These are phyloP conservation scores for Serpula lacrymans DNA, from an alignment of 768 basidiomycete species.

Conservation along the genomic window DNA sequence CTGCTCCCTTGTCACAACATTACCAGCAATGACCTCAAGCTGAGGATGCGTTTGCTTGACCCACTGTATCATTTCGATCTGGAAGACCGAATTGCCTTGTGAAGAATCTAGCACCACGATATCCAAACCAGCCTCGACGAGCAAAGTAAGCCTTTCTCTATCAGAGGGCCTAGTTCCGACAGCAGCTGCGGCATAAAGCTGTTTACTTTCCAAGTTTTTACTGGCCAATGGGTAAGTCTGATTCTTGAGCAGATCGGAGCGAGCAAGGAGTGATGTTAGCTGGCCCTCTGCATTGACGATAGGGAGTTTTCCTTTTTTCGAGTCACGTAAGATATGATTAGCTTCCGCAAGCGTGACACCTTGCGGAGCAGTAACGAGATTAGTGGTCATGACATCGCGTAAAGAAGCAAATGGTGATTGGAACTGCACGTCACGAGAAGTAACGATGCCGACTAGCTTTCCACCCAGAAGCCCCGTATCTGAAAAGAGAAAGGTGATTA, in stretches of 20 bases:
- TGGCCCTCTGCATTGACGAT: constrained; percentile 65
- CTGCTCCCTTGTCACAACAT: constrained; percentile 97
- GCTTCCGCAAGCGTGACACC: constrained; percentile 91
- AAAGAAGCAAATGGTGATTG: constrained; percentile 63
- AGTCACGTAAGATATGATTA: constrained; percentile 91
- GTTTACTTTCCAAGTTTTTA: constrained; percentile 87
- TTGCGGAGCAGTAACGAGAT: constrained; percentile 79
- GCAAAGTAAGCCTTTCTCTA: constrained; percentile 75
- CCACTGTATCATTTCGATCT: constrained; percentile 92
- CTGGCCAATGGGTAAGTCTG: constrained; percentile 94
- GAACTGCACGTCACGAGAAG: constrained; percentile 95
- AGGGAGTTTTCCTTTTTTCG: constrained; percentile 97
- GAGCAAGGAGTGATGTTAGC: constrained; percentile 83
- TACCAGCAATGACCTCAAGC: constrained; percentile 93
- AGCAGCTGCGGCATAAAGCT: constrained; percentile 94
- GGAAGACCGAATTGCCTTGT: constrained; percentile 93
- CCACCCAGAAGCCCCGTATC: constrained; percentile 86
- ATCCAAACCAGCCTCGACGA: constrained; percentile 93
- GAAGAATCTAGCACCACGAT: constrained; percentile 94
- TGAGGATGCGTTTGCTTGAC: constrained; percentile 83
- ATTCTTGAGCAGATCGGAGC: constrained; percentile 96
- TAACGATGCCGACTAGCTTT: constrained; percentile 95
- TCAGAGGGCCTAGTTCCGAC: constrained; percentile 91
- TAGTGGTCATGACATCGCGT: constrained; percentile 83
- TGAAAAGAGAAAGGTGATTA: constrained; percentile 32